phyloP scores from a whole-genome alignment of 108 stramenopile species.

The Cyclotella baltica region DNA sequence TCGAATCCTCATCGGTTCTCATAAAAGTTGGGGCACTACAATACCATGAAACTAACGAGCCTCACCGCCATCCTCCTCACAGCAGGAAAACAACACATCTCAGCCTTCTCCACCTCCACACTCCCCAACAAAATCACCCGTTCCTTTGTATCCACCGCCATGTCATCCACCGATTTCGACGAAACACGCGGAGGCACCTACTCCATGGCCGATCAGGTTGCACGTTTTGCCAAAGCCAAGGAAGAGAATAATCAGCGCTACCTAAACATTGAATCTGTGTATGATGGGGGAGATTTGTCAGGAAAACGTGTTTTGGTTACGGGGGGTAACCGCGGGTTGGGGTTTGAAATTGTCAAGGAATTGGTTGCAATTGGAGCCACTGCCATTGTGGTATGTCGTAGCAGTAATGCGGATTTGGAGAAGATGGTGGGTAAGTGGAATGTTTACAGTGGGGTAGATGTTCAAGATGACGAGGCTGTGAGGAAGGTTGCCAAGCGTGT shows the following conservation, averaged over 20 bases:
- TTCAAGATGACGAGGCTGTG: conserved; percentile 78
- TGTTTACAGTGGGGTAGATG: conserved; percentile 86
- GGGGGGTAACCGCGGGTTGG: conserved; percentile 90
- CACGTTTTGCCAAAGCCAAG: conserved; percentile 77
- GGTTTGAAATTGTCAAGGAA: conserved; percentile 83
- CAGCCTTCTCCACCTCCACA: conserved; percentile 6
- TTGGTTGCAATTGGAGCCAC: conserved; percentile 78
- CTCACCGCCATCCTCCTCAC: not conserved
- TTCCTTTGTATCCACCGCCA: not conserved
- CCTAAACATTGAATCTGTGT: conserved; percentile 75
- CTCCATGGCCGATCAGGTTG: conserved; percentile 81
- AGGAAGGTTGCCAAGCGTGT: conserved; percentile 68
- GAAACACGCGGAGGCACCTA: conserved; percentile 77
- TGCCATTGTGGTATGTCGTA: conserved; percentile 77
- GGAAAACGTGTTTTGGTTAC: conserved; percentile 88
- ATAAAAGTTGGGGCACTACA: too few species aligned
- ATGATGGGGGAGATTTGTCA: conserved; percentile 64
- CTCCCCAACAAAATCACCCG: conserved; percentile 1
- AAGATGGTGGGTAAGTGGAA: conserved; percentile 71
- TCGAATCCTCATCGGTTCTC: too few species aligned
- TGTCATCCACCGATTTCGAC: conserved; percentile 49
- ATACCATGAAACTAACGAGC: conserved; percentile 4
- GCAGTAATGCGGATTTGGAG: conserved; percentile 61
- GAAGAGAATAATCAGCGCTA: conserved; percentile 69
- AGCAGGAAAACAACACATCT: conserved; percentile 8